Evolutionary conservation across 306 rosid species (phyloP), one percentile per base, ranked within the genome.

Genomic region (Casuarina equisetifolia): DNA sequence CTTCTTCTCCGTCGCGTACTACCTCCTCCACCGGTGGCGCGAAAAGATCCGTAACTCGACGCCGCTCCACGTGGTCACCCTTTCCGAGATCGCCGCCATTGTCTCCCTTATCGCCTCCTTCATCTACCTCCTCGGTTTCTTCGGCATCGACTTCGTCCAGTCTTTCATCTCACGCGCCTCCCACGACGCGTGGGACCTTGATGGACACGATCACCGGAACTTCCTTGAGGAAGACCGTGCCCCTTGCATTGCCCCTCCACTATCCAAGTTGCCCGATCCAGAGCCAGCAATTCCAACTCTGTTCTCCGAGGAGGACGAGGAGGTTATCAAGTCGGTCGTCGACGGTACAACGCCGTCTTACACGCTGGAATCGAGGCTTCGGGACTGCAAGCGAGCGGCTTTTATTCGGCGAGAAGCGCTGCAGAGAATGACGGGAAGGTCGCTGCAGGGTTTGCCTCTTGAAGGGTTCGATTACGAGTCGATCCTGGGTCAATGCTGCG

Each of bases 401-500:
- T 85, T 92, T 0, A 85, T 94, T 6, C 85, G 98, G 4, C 91
- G 97, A 0, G 93, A 89, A 80, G 95, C 97, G 13, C 17, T 94
- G 77, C 97, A 94, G 86, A 81, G 89, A 50, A 46, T 66, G 9
- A 77, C 86, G 0, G 89, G 97, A 55, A 86, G 86, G 76, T 94
- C 97, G 2, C 85, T 94, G 4, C 79, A 83, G 50, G 93, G 97
- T 1, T 59, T 94, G 68, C 97, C 98, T 1, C 53, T 94, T 69
- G 97, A 92, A 3, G 97, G 97, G 10, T 89, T 94, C 42, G 83
- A 92, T 80, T 94, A 94, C 72, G 95, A 76, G 0, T 84, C 98
- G 8, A 92, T 94, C 67, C 70, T 90, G 77, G 98, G 98, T 12
- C 98, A 94, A 82, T 94, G 98, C 82, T 94, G 98, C 12, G 98